Percentiles rank a stretch among this genome's conserved stretches.
These are phyloP conservation scores for Boletus insuetus DNA, from an alignment of 768 basidiomycete genomes.

Conservation along the genomic window DNA sequence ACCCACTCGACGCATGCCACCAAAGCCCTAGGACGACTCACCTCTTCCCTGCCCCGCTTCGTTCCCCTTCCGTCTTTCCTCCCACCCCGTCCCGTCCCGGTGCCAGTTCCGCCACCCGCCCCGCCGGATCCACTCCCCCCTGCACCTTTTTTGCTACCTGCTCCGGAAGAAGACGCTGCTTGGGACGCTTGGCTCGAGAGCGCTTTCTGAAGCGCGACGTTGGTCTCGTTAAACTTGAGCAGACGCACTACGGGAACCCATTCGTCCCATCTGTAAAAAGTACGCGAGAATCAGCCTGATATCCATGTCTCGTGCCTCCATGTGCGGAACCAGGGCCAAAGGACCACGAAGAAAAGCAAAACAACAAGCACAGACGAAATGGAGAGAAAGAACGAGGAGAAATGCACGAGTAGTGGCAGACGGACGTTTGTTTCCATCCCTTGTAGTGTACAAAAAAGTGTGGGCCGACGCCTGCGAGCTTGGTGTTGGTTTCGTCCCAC, in stretches of 20 bases:
- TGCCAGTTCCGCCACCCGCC: slow-evolving; percentile 20
- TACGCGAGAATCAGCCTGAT: not conserved
- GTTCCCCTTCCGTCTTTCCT: slow-evolving; percentile 67
- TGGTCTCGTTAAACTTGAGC: slow-evolving; percentile 81
- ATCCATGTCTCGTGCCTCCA: not conserved
- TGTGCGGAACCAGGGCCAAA: too few species aligned
- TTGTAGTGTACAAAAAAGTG: slow-evolving; percentile 98
- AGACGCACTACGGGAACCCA: slow-evolving; percentile 85
- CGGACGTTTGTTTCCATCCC: slow-evolving; percentile 97
- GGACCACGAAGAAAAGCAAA: not conserved
- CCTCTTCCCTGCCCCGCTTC: slow-evolving; percentile 75
- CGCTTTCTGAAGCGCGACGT: slow-evolving; percentile 72
- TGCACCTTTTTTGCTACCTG: slow-evolving; percentile 27
- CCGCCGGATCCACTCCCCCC: slow-evolving; percentile 27
- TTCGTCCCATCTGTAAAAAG: slow-evolving; percentile 8
- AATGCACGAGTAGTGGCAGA: slow-evolving; percentile 4
- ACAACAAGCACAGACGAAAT: not conserved
- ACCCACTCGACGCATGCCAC: too few species aligned
- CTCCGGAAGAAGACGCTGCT: slow-evolving; percentile 36
- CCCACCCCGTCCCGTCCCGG: slow-evolving; percentile 30
- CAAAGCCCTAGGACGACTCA: slow-evolving; percentile 30
- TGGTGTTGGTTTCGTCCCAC: slow-evolving; percentile 62
- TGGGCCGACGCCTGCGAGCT: slow-evolving; percentile 60
- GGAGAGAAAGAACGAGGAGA: not conserved
- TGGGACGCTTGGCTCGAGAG: slow-evolving; percentile 49